A percentile compares a stretch with the other conserved stretches of the same genome.
Conservation (phyloP, 2,329 filamentous ascomycete genomes). For the Purpureocillium takamizusanense region DNA sequence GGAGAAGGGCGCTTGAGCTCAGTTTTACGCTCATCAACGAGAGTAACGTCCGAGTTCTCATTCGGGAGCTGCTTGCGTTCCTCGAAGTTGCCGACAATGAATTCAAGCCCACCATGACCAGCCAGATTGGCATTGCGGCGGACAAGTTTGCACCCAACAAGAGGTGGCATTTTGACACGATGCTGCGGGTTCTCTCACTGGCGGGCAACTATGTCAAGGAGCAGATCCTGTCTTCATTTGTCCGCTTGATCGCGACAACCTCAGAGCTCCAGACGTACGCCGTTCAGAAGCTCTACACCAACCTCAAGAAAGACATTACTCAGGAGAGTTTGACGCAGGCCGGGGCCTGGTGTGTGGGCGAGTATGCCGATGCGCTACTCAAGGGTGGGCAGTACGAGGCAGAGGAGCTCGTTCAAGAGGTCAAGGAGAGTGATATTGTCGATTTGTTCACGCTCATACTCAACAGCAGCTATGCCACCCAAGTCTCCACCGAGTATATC, state of each 20-base stretch:
- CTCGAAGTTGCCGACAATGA: slow-evolving; percentile 95
- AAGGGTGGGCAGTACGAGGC: slow-evolving; percentile 88
- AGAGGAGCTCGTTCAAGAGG: slow-evolving; percentile 71
- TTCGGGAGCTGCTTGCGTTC: slow-evolving; percentile 89
- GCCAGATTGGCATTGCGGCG: slow-evolving; percentile 92
- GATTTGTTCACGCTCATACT: slow-evolving; percentile 89
- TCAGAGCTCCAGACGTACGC: slow-evolving; percentile 93
- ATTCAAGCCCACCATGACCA: slow-evolving; percentile 98
- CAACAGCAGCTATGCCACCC: slow-evolving; percentile 88
- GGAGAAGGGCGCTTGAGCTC: slow-evolving; percentile 87
- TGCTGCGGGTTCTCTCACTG: slow-evolving; percentile 85
- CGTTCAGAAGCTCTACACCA: slow-evolving; percentile 86
- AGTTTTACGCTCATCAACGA: slow-evolving; percentile 99
- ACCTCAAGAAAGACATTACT: slow-evolving; percentile 91
- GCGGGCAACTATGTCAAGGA: slow-evolving; percentile 97
- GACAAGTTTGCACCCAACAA: slow-evolving; percentile 96
- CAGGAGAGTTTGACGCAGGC: slow-evolving; percentile 92
- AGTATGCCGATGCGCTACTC: slow-evolving; percentile 88
- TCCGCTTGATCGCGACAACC: slow-evolving; percentile 89
- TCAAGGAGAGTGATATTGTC: slow-evolving; percentile 82
- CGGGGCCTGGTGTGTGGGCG: slow-evolving; percentile 94
- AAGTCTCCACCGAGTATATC: slow-evolving; percentile 91
- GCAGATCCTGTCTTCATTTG: slow-evolving; percentile 92
- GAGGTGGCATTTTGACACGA: slow-evolving; percentile 96
- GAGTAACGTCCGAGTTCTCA: slow-evolving; percentile 85